Conservation (phyloP, 805 yeast genomes). For the Yarrowia sp. region DNA sequence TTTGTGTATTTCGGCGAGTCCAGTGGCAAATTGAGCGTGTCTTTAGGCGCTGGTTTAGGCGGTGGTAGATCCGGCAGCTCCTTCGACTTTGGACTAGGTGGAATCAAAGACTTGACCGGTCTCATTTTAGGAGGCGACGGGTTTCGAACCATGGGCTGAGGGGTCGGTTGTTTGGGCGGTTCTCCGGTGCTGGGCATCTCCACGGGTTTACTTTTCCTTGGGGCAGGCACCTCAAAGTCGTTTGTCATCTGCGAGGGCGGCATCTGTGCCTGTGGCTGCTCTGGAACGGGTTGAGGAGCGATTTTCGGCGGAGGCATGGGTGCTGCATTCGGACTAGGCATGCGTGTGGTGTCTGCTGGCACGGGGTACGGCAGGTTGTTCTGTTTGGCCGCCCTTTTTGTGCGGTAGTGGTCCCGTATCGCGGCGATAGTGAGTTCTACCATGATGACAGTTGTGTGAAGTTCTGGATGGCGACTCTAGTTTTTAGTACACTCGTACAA, state of each 20-base stretch:
- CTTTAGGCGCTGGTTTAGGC: background rate
- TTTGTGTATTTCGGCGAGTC: constrained; percentile 36
- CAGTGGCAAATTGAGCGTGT: background rate
- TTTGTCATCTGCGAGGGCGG: constrained; percentile 16
- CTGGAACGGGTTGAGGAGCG: constrained; percentile 17
- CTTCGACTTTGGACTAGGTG: constrained; percentile 10
- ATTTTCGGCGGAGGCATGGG: constrained; percentile 31
- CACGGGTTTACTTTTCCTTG: background rate
- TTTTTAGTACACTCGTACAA: too few relatives aligned
- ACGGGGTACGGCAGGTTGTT: constrained; percentile 18
- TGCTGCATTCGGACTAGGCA: constrained; percentile 37
- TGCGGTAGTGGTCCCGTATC: constrained; percentile 22
- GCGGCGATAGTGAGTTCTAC: constrained; percentile 35
- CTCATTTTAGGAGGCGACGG: constrained; percentile 15
- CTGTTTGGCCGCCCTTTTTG: constrained; percentile 27
- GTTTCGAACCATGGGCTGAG: constrained; percentile 1
- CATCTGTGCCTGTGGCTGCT: background rate
- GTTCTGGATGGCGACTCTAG: too few relatives aligned
- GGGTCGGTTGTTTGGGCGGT: background rate
- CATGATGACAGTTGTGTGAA: background rate
- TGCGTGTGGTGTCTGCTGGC: constrained; percentile 5
- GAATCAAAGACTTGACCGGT: constrained; percentile 28
- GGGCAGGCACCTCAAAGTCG: constrained; percentile 5
- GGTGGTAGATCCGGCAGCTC: constrained; percentile 3
- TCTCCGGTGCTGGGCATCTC: constrained; percentile 8